Evolutionary conservation across 2,329 filamentous ascomycete species (phyloP), one percentile per base, ranked within the genome.

Genomic region (Beauveria rudraprayagi): DNA sequence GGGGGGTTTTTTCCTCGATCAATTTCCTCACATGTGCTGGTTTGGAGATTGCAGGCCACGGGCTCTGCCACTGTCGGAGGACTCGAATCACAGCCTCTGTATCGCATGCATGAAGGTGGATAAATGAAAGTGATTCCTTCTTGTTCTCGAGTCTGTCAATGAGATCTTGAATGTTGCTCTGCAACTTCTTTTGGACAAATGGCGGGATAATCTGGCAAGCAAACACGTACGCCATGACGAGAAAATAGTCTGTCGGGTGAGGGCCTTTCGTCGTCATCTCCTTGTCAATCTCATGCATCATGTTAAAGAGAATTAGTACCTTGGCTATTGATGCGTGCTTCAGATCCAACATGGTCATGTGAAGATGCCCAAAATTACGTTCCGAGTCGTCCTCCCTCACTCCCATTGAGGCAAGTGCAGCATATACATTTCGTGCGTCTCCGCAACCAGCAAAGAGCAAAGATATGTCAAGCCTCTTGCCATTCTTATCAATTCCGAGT

Each of bases 381-480:
- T 28, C 16, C 10, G 44, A 16, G 30, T 5, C 52, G 26, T 3
- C n/a, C 37, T 63, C 47, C 6, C 3, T 48, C 30, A 46, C 2
- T 7, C 34, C 11, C 7, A 65, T 26, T 24, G 19, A 19, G 52
- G 55, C 19, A n/a, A 70, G 58, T 7, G 66, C 64, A 5, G 26
- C 14, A 22, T 67, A 67, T 28, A 68, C 37, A 37, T 68, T 62
- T 5, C 65, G 65, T 17, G 62, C 67, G 47, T 70, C 67, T 11
- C 68, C 68, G 56, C 62, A 65, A 24, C 68, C 65, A 19, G 65
- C 67, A 51, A 69, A 65, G 40, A 70, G 57, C 17, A 67, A 61
- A 4, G 64, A 58, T 2, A 69, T 22, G 22, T 65, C 54, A 40
- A 19, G 47, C 10, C n/a, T 44, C 22, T 22, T 63, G 11, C 3